Conservation (phyloP, 2,329 filamentous ascomycete genomes). For the Sordariomycetes sp. region DNA sequence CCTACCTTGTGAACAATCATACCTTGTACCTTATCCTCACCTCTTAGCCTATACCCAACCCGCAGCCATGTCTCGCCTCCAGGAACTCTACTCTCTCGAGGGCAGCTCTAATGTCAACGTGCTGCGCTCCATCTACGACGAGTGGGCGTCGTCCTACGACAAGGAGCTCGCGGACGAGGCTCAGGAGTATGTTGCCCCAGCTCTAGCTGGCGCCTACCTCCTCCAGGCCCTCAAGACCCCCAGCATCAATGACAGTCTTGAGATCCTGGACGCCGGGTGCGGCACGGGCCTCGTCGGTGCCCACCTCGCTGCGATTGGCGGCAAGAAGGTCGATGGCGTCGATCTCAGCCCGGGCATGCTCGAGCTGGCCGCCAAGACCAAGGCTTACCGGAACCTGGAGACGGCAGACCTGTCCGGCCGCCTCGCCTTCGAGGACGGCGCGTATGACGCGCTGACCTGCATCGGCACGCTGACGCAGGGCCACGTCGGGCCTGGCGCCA, state of each 20-base stretch:
- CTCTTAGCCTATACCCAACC: neutral
- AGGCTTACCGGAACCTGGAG: conserved; percentile 32
- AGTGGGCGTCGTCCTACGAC: conserved; percentile 24
- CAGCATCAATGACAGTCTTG: conserved; percentile 11
- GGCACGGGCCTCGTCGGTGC: conserved; percentile 42
- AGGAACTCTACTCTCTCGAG: conserved; percentile 14
- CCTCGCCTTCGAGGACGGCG: conserved; percentile 24
- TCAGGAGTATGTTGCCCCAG: conserved; percentile 31
- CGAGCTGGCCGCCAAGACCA: conserved; percentile 33
- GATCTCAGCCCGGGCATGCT: conserved; percentile 44
- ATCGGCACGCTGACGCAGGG: conserved; percentile 41
- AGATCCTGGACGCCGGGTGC: conserved; percentile 43
- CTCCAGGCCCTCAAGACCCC: conserved; percentile 16
- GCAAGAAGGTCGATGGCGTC: conserved; percentile 36
- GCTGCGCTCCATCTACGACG: conserved; percentile 20
- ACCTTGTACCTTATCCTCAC: neutral
- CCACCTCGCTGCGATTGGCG: conserved; percentile 29
- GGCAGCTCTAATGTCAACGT: conserved; percentile 11
- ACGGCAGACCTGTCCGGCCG: conserved; percentile 33
- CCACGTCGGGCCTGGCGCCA: conserved; percentile 38
- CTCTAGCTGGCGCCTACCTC: conserved; percentile 21
- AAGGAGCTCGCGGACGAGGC: conserved; percentile 19
- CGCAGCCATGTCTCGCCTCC: conserved; percentile 16
- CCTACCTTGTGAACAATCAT: neutral
- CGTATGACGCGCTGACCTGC: conserved; percentile 34